Base-by-base conservation (phyloP, 2,329 filamentous ascomycete genomes). In the Penicillium olsonii region DNA sequence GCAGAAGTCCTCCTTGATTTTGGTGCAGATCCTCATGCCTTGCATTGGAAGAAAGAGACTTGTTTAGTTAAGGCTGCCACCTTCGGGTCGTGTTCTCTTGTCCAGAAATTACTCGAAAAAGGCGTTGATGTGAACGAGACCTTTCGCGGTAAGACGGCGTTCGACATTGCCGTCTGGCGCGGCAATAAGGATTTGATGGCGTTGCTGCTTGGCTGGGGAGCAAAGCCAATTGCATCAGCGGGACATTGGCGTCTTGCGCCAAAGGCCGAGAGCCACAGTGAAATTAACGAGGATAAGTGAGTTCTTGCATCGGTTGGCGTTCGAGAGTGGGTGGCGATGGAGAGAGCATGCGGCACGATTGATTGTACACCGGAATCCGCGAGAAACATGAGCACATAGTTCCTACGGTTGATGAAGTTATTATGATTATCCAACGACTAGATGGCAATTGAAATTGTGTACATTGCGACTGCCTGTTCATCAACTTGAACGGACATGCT, bases 51-150 rank as follows among this genome's bases (percentile, higher is more conserved):
- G 14, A 42, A 27, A 14, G 37, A 35, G 4, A 47, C 14, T 4
- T 47, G 29, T 22, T 7, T 42, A 5, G 4, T 47, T 6, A 18
- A 42, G 15, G 45, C 29, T 14, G 41, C 45, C 10, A 27, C 8
- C 4, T 42, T 29, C 10, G 34, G 20, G 37, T 33, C 19, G 2
- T 34, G 19, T 19, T 26, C 37, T 4, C 33, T 47, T 12, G 24
- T 47, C 9, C n/a, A n/a, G 14, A 41, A 26, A 10, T 18, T 47
- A 19, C 18, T 41, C 26, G 37, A 39, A 7, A 18, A 0, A 5
- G 44, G 44, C 12, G 14, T 47, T 14, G 45, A 47, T 17, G 45
- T 47, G 12, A 42, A 47, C 20, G 45, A 29, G 14, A 20, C 29
- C n/a, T 18, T 37, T 10, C 15, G 9, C 20, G 37, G 12, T 12